Evolutionary conservation across 192 early-diverging fungal species (phyloP), one percentile per base, ranked within the genome.

Genomic region (Chytriomyces confervae): DNA sequence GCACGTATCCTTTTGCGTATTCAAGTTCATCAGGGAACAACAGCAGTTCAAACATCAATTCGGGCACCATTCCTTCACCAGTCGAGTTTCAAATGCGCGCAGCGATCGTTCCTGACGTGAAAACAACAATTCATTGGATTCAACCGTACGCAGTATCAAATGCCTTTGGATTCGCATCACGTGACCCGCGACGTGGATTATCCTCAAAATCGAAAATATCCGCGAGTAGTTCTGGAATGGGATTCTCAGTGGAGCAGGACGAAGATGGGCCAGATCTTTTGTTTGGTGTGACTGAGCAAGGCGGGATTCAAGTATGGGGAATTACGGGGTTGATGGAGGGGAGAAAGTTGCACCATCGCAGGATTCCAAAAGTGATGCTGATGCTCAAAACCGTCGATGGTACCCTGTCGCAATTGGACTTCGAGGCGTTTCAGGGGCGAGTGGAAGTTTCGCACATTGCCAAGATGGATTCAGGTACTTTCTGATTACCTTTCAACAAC

Each of bases 281-380:
- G 18, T 93, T 94, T 76, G 90, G 91, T 65, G 78, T 95, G 27
- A 85, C 88, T 67, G 63, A 79, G 29, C 91, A 93, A 75, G 94
- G 94, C 3, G 87, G 91, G 2, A 83, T 94, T 77, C 81, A 89
- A 16, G 86, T 95, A 27, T 95, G 93, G 94, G 94, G 93, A 7
- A 80, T 95, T 29, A 89, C 93, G 83, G 92, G 93, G 84, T 66
- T 23, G 1, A 27, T n/a, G 51, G 69, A 51, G 48, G 75, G 95
- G 50, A 89, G 86, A 24, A 66, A 84, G 16, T 77, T 83, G 10
- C 94, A 93, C 7, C 80, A 88, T 23, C 80, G 92, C 7, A 36
- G 36, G 36, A 72, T 91, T 50, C 89, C 93, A 13, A 86, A 91
- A 77, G 89, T 93, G 0, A 72, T 92, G 66, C 84, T 93, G 0